phyloP scores from a whole-genome alignment of 768 basidiomycete species.

The Rhodotorula kratochvilovae region DNA sequence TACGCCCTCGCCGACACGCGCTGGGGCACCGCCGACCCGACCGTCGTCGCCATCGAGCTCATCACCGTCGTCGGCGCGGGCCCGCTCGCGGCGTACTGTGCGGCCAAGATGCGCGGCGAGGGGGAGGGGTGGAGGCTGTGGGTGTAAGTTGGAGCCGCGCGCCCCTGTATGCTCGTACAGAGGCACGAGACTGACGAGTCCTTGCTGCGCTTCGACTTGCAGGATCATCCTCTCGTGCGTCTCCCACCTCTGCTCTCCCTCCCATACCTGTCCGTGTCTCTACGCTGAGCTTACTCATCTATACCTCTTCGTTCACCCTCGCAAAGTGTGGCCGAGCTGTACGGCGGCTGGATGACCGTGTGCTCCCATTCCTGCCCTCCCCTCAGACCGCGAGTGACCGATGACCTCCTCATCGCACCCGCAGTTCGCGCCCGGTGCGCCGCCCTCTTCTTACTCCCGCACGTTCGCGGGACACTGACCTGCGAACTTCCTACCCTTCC shows the following conservation, averaged over 20 bases:
- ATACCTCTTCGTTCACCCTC: not conserved
- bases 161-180: slow-evolving; percentile 57
- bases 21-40: slow-evolving; percentile 74
- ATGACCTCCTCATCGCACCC: not conserved
- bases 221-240: not conserved
- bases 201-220: not conserved
- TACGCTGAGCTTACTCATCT: too few species aligned
- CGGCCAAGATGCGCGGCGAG: slow-evolving; percentile 56
- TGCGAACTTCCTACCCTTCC: slow-evolving; percentile 47
- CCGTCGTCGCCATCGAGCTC: slow-evolving; percentile 74
- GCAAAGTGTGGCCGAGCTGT: slow-evolving; percentile 10
- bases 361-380: not conserved
- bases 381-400: not conserved
- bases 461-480: too few species aligned
- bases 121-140: slow-evolving; percentile 65
- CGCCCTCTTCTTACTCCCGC: too few species aligned
- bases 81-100: slow-evolving; percentile 67
- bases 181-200: too few species aligned
- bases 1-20: slow-evolving; percentile 66
- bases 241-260: too few species aligned
- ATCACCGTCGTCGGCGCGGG: slow-evolving; percentile 72
- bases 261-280: not conserved
- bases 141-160: slow-evolving; percentile 53
- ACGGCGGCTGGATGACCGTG: slow-evolving; percentile 46
- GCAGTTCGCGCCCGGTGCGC: not conserved